phyloP scores from a whole-genome alignment of 2,329 filamentous ascomycete species.

The Penicillium sp. region DNA sequence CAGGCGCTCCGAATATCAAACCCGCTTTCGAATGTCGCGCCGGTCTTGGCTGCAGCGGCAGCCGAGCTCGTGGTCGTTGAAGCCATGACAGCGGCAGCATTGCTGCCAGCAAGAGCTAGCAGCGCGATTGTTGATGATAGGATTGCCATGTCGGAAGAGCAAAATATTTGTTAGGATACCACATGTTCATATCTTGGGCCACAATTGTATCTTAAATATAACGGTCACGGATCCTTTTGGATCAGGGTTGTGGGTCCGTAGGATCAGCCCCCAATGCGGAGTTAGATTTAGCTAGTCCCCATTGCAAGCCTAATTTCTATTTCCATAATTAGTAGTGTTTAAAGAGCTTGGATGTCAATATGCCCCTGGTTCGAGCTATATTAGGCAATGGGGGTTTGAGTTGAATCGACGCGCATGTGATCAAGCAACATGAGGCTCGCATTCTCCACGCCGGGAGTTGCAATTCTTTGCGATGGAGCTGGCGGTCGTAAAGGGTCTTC shows the following conservation, averaged over 20 bases:
- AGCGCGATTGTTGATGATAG: constrained; percentile 2
- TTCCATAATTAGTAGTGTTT: neutral
- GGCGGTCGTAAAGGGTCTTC: no score
- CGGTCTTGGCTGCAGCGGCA: constrained; percentile 18
- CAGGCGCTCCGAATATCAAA: constrained; percentile 34
- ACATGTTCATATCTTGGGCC: neutral
- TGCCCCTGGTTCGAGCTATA: neutral
- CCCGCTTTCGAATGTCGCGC: constrained; percentile 24
- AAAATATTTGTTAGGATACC: neutral
- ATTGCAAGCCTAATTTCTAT: neutral
- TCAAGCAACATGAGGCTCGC: neutral
- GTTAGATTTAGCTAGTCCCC: neutral
- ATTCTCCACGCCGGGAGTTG: no score
- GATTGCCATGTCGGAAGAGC: neutral
- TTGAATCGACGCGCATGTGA: neutral
- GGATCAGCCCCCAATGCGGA: neutral
- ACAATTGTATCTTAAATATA: neutral
- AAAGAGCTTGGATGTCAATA: neutral
- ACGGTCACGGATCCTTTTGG: neutral
- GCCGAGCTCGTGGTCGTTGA: neutral
- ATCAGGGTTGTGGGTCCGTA: neutral
- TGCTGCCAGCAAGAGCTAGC: constrained; percentile 8
- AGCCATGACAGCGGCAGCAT: neutral
- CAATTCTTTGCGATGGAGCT: no score
- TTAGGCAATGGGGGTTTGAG: neutral